These are phyloP conservation scores for Toxoplasma gondii DNA, from an alignment of 169 alveolate species.

Conservation along the genomic window DNA sequence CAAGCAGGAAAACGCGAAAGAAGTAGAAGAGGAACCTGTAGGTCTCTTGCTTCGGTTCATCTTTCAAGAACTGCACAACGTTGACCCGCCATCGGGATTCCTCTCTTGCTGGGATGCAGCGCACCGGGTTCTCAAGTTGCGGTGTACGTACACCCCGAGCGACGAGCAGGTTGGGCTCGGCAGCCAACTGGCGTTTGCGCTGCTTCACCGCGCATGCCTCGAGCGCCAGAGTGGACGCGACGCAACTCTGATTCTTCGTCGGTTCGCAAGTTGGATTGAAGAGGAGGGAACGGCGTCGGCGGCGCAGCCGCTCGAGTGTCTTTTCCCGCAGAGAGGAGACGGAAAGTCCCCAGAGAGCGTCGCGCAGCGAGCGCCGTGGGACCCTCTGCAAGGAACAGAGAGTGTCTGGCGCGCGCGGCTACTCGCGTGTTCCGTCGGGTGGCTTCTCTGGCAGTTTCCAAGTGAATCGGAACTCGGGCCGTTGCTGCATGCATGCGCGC, in stretches of 20 bases:
- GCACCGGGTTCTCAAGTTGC: neutral
- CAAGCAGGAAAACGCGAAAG: too few relatives aligned
- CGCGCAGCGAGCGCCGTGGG: neutral
- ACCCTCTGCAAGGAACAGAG: neutral
- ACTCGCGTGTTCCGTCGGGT: neutral
- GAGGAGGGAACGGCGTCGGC: neutral
- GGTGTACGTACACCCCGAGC: neutral
- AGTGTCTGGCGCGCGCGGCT: neutral
- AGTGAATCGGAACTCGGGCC: neutral
- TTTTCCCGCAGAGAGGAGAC: neutral
- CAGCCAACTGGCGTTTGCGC: neutral
- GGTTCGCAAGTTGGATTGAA: neutral
- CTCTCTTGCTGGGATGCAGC: neutral
- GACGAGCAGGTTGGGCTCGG: neutral
- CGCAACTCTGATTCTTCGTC: neutral
- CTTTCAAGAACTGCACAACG: neutral
- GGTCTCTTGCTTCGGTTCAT: neutral
- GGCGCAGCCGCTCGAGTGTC: neutral
- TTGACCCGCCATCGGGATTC: neutral
- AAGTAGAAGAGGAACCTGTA: neutral
- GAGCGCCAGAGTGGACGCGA: slow-evolving; percentile 2
- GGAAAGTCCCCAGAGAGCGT: neutral
- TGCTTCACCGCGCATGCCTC: neutral
- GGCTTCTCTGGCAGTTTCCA: slow-evolving; percentile 12
- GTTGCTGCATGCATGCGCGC: slow-evolving; percentile 30